These are phyloP conservation scores for Cicer bijugum DNA, from an alignment of 306 rosid species.

Conservation along the genomic window DNA sequence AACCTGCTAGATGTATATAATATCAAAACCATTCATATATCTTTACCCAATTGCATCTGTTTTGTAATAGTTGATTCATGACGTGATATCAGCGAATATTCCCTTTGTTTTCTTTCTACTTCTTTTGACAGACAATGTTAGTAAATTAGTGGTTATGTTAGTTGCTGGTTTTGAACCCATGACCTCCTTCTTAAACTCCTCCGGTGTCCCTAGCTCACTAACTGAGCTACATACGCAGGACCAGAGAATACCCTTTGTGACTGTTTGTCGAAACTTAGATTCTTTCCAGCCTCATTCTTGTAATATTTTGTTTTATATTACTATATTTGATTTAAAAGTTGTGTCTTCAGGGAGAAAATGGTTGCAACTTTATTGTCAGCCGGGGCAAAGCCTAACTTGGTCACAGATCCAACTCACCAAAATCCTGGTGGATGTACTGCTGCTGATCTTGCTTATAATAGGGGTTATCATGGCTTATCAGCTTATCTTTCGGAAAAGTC, in stretches of 20 bases:
- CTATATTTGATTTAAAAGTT: constrained; percentile 31
- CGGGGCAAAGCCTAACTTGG: constrained; percentile 92
- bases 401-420: constrained; percentile 82
- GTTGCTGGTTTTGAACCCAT: too few relatives aligned
- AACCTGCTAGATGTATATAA: neutral
- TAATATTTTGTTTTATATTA: constrained; percentile 1
- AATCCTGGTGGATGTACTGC: constrained; percentile 80
- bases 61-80: neutral
- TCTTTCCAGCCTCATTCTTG: neutral
- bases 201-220: too few relatives aligned
- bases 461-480: constrained; percentile 81
- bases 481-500: constrained; percentile 94
- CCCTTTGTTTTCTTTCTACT: neutral
- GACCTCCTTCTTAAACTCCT: too few relatives aligned
- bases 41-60: neutral
- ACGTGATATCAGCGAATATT: neutral
- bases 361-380: constrained; percentile 75
- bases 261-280: neutral
- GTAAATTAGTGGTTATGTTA: too few relatives aligned
- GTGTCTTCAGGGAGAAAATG: constrained; percentile 78
- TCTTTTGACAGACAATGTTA: too few relatives aligned
- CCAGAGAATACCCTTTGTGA: neutral
- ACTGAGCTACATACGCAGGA: too few relatives aligned
- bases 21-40: neutral
- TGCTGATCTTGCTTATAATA: constrained; percentile 75